Percentiles rank a stretch among this genome's conserved stretches.
phyloP scores from a whole-genome alignment of 371 early-diverging fungal species.

The Haplosporangium sp. region DNA sequence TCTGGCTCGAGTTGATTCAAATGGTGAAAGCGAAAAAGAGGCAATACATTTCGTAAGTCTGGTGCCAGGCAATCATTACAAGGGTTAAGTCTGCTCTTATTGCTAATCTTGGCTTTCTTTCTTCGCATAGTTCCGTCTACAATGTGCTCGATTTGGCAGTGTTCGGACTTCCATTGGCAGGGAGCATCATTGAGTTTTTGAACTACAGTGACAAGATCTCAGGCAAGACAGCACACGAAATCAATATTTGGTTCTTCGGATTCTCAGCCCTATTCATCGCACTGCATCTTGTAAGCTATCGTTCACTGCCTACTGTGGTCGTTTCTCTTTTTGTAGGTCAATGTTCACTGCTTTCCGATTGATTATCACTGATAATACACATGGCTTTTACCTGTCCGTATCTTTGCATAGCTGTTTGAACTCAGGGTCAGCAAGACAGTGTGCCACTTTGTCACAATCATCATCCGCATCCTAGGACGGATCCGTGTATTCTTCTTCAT shows the following conservation, averaged over 20 bases:
- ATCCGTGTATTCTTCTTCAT: constrained; percentile 29
- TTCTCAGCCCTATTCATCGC: constrained; percentile 13
- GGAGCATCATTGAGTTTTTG: constrained; percentile 6
- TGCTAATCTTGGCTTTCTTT: background rate
- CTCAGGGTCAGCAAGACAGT: constrained; percentile 23
- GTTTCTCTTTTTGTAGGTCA: no score
- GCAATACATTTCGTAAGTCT: constrained; percentile 1
- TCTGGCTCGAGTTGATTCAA: constrained; percentile 16
- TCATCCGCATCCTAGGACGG: constrained; percentile 7
- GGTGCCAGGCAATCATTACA: no score
- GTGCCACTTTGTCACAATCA: constrained; percentile 26
- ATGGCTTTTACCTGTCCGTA: background rate
- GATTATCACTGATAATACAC: background rate
- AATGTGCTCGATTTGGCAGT: constrained; percentile 12
- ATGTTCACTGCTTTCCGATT: background rate
- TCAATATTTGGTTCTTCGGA: constrained; percentile 6
- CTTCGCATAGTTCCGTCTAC: constrained; percentile 9
- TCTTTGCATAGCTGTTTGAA: constrained; percentile 19
- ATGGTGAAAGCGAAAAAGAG: background rate
- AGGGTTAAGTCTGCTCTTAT: no score
- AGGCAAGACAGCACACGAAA: no score
- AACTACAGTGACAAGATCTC: background rate
- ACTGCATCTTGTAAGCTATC: constrained; percentile 20
- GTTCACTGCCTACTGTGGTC: background rate
- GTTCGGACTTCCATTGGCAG: constrained; percentile 6